Evolutionary conservation across 331 rosid species (phyloP).

Genomic region (Malus hybrid): DNA sequence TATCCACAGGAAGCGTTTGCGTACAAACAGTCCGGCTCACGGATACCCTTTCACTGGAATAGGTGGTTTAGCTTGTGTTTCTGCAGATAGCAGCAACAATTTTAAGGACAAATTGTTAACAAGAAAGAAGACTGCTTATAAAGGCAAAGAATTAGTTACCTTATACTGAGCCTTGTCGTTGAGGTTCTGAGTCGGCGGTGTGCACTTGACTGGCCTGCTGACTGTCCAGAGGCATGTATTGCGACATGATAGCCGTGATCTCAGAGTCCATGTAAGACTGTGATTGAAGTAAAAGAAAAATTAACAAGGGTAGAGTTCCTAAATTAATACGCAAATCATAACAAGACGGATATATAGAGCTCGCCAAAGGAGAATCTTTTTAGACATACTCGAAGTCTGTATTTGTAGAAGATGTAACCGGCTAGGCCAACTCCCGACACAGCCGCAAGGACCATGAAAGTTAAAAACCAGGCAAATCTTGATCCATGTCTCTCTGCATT

Average conservation of each 20-base stretch:
- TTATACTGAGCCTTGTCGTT: constrained; percentile 42
- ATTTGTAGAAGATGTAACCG: constrained; percentile 85
- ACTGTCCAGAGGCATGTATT: constrained; percentile 87
- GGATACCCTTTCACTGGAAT: neutral
- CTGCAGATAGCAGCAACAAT: constrained; percentile 12
- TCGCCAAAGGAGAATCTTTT: neutral
- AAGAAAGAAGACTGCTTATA: neutral
- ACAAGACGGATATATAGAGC: neutral
- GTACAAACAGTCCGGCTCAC: neutral
- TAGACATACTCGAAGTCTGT: constrained; percentile 74
- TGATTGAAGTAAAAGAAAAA: neutral
- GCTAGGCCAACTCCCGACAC: constrained; percentile 52
- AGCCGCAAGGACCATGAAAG: constrained; percentile 47
- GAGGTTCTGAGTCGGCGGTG: constrained; percentile 45
- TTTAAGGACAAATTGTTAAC: neutral
- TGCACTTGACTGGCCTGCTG: constrained; percentile 50
- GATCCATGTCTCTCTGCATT: constrained; percentile 66
- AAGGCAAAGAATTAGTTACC: constrained; percentile 8
- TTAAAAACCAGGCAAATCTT: constrained; percentile 37
- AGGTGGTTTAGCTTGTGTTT: constrained; percentile 1
- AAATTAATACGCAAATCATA: neutral
- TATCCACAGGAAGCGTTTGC: neutral
- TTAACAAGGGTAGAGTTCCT: neutral
- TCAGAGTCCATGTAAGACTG: constrained; percentile 97
- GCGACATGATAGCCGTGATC: constrained; percentile 94